Conservation (phyloP, 345 rosid species). For the Arabidopsis suecica region DNA sequence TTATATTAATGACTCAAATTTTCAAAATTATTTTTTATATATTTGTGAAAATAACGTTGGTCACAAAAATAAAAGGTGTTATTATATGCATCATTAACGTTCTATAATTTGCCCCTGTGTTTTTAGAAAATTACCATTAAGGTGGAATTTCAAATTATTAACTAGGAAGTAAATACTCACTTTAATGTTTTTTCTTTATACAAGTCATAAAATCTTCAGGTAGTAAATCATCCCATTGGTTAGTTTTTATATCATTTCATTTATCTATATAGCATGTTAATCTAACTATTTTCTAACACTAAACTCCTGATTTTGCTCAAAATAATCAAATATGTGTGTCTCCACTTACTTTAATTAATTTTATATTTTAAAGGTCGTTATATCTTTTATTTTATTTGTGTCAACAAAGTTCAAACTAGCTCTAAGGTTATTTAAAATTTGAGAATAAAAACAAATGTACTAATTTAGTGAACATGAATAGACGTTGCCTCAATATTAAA, state of each 20-base stretch:
- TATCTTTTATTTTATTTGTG: not conserved
- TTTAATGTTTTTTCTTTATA: too few relatives aligned
- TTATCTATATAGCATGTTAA: not conserved
- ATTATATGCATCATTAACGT: slow-evolving; percentile 9
- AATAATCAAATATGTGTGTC: slow-evolving; percentile 1
- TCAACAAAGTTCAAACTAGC: slow-evolving; percentile 9
- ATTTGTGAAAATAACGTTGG: slow-evolving; percentile 7
- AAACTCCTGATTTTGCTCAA: slow-evolving; percentile 12
- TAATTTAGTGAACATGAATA: slow-evolving; percentile 35
- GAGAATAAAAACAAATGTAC: slow-evolving; percentile 15
- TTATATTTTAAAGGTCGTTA: not conserved
- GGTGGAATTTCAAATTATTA: not conserved
- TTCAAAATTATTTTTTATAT: not conserved
- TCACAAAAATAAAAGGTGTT: slow-evolving; percentile 23
- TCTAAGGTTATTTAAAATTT: not conserved
- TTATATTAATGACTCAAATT: slow-evolving; percentile 23
- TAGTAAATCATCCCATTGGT: not conserved
- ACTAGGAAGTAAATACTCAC: too few relatives aligned
- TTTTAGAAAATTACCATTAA: slow-evolving; percentile 14
- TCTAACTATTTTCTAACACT: not conserved
- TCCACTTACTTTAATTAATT: not conserved
- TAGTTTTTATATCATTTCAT: not conserved
- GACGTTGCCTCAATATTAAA: slow-evolving; percentile 22
- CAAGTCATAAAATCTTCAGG: too few relatives aligned
- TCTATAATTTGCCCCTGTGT: slow-evolving; percentile 9